Conservation (phyloP, 495 filamentous ascomycete species). For the Clavariopsis aquatica region DNA sequence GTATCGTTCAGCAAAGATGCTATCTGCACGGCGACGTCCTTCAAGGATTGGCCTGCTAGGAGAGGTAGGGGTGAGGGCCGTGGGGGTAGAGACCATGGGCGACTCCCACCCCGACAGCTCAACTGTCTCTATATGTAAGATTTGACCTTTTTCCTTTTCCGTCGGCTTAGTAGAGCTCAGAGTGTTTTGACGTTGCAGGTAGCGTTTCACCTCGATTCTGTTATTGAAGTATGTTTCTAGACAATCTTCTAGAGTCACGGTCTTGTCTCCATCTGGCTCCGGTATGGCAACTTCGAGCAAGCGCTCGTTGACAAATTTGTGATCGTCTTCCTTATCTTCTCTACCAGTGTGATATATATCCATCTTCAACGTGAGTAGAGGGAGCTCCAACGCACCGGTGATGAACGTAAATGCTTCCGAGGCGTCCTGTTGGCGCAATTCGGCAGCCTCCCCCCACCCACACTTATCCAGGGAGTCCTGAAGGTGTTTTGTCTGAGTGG, state of each 20-base stretch:
- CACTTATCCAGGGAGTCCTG: constrained; percentile 82
- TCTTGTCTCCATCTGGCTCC: constrained; percentile 59
- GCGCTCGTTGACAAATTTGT: constrained; percentile 90
- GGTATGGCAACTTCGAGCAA: constrained; percentile 89
- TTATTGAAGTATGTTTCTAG: constrained; percentile 95
- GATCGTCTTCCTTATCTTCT: constrained; percentile 80
- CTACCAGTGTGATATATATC: constrained; percentile 90
- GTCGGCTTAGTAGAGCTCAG: constrained; percentile 50
- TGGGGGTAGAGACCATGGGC: constrained; percentile 44
- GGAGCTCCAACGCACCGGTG: constrained; percentile 81
- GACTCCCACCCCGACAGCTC: constrained; percentile 53
- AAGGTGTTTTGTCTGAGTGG: constrained; percentile 69
- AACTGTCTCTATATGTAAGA: constrained; percentile 60
- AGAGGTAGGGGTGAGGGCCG: constrained; percentile 42
- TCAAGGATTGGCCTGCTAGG: constrained; percentile 23
- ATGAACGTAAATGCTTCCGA: constrained; percentile 96
- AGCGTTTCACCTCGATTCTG: constrained; percentile 81
- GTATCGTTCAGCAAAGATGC: constrained; percentile 64
- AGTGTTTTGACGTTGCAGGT: constrained; percentile 66
- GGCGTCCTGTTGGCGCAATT: constrained; percentile 80
- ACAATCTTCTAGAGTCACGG: constrained; percentile 81
- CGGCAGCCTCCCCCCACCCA: constrained; percentile 83
- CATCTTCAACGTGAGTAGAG: constrained; percentile 88
- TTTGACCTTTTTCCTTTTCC: constrained; percentile 53
- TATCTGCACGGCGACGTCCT: constrained; percentile 53